Base-by-base conservation (phyloP, 2,329 filamentous ascomycete genomes). In the Neonectria coccinea region DNA sequence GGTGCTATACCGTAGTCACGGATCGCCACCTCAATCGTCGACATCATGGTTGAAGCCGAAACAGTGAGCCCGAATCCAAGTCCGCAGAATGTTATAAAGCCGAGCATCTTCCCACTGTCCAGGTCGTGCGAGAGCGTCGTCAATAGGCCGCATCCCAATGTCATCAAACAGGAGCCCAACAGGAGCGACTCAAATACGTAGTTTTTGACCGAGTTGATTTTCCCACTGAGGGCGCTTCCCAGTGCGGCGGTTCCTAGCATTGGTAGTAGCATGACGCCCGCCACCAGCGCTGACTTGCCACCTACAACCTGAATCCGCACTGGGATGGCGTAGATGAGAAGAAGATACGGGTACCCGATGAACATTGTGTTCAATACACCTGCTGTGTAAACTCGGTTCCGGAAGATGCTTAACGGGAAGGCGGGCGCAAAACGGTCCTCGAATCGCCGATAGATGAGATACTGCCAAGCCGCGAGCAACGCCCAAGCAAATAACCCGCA, bases 251-350 rank as follows among this genome's bases (percentile, higher is more conserved):
- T 77, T n/a, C 77, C 84, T 11, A 87, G 75, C 82, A 87, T 84
- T 0, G 85, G 85, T 27, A 87, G 76, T 55, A 88, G 72, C 81
- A 86, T 82, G 27, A 86, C 70, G 11, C 85, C 85, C 0, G 84
- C 80, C 14, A 82, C 66, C 4, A 87, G 75, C 2, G 83, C 67
- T 36, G 75, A 79, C 70, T 83, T 82, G 5, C 75, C 78, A 52
- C 85, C 83, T 31, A 87, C 84, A 1, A 86, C 75, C 67, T 87
- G 84, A 50, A 85, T 78, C 12, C 83, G 78, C 11, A 85, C 73
- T 0, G 85, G 85, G 18, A 87, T 82, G 2, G 80, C 77, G 62
- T 83, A 88, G 18, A 86, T 73, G 20, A 82, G 73, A 29, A 85
- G 72, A 9, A 86, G 75, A 62, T 84, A 86, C 1, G 83, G 80